A percentile compares a stretch with the other conserved stretches of the same genome.
phyloP scores from a whole-genome alignment of 2,329 filamentous ascomycete genomes.

The Teratosphaeria gauchensis region DNA sequence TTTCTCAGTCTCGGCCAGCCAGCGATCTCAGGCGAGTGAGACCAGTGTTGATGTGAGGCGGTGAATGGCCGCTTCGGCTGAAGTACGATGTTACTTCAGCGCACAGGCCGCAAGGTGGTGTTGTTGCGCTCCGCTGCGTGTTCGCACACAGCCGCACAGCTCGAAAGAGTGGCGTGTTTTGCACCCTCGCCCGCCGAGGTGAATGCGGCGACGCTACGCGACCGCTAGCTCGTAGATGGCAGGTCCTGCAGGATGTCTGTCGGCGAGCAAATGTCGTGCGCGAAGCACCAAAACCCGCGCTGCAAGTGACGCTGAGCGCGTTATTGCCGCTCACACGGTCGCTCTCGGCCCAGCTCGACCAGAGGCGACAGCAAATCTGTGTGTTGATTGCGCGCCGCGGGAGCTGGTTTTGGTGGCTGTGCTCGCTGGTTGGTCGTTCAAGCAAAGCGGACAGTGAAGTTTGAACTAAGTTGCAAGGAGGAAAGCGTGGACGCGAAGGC shows the following conservation, averaged over 20 bases:
- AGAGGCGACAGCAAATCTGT: background rate
- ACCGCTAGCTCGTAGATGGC: background rate
- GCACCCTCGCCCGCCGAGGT: background rate
- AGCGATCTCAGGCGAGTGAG: background rate
- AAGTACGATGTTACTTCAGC: constrained; percentile 3
- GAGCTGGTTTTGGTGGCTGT: background rate
- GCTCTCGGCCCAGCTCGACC: background rate
- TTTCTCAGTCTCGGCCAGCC: background rate
- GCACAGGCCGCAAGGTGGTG: constrained; percentile 3
- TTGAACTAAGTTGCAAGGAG: background rate
- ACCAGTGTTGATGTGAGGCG: background rate
- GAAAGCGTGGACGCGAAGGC: background rate
- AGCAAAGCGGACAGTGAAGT: background rate
- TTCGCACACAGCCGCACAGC: background rate
- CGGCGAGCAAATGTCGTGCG: background rate
- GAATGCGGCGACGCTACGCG: background rate
- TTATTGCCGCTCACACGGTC: background rate
- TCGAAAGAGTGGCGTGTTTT: background rate
- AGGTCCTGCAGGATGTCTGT: background rate
- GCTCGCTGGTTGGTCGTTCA: background rate
- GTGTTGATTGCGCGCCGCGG: background rate
- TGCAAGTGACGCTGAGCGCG: background rate
- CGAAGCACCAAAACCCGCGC: background rate
- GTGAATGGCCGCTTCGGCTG: constrained; percentile 5
- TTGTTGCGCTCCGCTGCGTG: background rate